A percentile compares a stretch with the other conserved stretches of the same genome.
These are phyloP conservation scores for Capronia epimyces DNA, from an alignment of 2,329 filamentous ascomycete genomes.

Conservation along the genomic window DNA sequence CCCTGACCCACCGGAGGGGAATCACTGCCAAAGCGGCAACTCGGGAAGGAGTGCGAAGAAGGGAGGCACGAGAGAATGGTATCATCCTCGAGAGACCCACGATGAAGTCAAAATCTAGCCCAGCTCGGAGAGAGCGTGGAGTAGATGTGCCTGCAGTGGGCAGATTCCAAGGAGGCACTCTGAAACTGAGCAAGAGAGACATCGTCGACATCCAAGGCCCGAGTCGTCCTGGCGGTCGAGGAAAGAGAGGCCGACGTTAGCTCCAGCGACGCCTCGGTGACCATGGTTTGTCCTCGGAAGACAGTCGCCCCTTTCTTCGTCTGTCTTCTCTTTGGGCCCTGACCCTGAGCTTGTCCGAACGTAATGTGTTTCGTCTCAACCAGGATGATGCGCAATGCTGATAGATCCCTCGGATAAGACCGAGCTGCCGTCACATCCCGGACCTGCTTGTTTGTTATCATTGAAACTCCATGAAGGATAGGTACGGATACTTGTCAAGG, in stretches of 20 bases:
- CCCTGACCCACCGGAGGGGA: conserved; percentile 78
- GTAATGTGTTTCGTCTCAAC: conserved; percentile 9
- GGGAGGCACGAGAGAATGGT: conserved; percentile 82
- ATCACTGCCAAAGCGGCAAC: conserved; percentile 62
- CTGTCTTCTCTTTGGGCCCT: not conserved
- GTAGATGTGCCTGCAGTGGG: conserved; percentile 76
- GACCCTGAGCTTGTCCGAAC: not conserved
- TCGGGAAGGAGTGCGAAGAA: conserved; percentile 65
- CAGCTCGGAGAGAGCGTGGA: conserved; percentile 51
- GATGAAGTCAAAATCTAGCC: conserved; percentile 33
- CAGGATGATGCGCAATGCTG: conserved; percentile 5
- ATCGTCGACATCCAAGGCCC: conserved; percentile 62
- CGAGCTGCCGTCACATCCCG: not conserved
- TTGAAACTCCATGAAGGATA: conserved; percentile 1
- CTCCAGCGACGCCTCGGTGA: not conserved
- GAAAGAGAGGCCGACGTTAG: conserved; percentile 11
- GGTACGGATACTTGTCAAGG: conserved; percentile 17
- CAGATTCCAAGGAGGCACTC: conserved; percentile 69
- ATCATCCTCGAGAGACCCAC: conserved; percentile 67
- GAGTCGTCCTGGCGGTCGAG: conserved; percentile 9
- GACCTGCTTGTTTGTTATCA: not conserved
- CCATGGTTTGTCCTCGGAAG: not conserved
- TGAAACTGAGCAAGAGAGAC: conserved; percentile 74
- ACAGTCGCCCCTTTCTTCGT: not conserved
- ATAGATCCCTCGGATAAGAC: not conserved